Percentiles rank a stretch among this genome's conserved stretches.
Evolutionary conservation across 768 basidiomycete genomes (phyloP).

Genomic region (Cystobasidium tubakii): DNA sequence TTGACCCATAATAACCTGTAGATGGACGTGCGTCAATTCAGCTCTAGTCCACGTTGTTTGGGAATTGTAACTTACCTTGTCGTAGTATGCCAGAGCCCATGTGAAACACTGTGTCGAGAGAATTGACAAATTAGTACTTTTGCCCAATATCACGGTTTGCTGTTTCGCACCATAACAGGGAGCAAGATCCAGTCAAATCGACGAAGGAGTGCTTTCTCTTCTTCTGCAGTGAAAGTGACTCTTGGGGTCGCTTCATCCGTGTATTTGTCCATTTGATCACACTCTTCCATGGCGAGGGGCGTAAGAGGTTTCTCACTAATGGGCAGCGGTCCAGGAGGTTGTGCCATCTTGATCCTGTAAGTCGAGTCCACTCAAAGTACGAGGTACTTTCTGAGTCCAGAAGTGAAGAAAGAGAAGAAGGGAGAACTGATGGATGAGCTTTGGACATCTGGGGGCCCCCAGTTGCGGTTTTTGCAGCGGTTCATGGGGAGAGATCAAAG

Average conservation of each 20-base stretch:
- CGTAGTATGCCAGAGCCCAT: constrained; percentile 18
- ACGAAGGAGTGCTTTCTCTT: constrained; percentile 2
- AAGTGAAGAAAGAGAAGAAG: background rate
- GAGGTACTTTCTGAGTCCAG: background rate
- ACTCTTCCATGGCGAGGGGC: background rate
- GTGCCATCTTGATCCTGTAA: background rate
- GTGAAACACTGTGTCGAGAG: background rate
- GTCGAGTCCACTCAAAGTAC: background rate
- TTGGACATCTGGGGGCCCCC: background rate
- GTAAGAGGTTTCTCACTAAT: background rate
- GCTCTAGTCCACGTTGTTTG: no score
- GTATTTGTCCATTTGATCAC: constrained; percentile 1
- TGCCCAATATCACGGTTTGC: no score
- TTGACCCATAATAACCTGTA: background rate
- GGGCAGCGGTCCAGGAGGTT: constrained; percentile 5
- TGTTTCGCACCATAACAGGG: background rate
- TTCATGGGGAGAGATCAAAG: background rate
- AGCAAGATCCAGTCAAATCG: constrained; percentile 6
- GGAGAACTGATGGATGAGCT: background rate
- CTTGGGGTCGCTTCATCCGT: background rate
- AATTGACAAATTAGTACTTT: no score
- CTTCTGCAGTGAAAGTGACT: constrained; percentile 17
- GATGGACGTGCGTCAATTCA: no score
- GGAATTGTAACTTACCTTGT: constrained; percentile 14
- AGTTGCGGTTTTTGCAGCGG: background rate